A percentile compares a stretch with the other conserved stretches of the same genome.
These are phyloP conservation scores for Gloeostereum incarnatum DNA, from an alignment of 768 basidiomycete genomes.

Conservation along the genomic window DNA sequence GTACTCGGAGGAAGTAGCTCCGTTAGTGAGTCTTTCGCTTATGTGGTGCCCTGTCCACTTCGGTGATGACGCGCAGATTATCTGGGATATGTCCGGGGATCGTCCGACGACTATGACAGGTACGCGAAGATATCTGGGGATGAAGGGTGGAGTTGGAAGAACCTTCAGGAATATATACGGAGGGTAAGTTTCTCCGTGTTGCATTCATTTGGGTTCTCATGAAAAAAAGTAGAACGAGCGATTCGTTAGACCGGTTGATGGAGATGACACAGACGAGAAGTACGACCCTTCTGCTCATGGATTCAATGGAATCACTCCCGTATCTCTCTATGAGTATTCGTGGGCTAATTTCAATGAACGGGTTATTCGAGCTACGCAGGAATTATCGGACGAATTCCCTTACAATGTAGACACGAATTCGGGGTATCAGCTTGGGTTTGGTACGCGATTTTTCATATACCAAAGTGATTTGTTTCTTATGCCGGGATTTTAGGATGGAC, in stretches of 20 bases:
- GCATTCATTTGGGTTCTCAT: neutral
- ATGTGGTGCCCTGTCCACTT: neutral
- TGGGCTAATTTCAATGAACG: constrained; percentile 14
- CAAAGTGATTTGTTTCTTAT: neutral
- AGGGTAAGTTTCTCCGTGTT: constrained; percentile 4
- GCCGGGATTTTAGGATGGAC: constrained; percentile 17
- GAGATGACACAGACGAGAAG: constrained; percentile 21
- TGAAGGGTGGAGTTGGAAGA: constrained; percentile 16
- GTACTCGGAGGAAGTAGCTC: constrained; percentile 13
- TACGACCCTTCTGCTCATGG: constrained; percentile 23
- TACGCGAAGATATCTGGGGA: constrained; percentile 11
- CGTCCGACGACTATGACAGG: constrained; percentile 12
- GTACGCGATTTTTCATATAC: too few relatives aligned
- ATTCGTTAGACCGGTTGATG: constrained; percentile 18
- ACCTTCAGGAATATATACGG: constrained; percentile 9
- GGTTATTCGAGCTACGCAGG: constrained; percentile 26
- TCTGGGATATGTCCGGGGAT: constrained; percentile 12
- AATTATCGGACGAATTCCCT: constrained; percentile 22
- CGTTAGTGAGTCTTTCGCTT: constrained; percentile 6
- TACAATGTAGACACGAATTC: constrained; percentile 24
- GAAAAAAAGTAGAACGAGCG: constrained; percentile 12
- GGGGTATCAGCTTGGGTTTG: constrained; percentile 10
- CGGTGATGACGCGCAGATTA: constrained; percentile 6
- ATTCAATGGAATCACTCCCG: constrained; percentile 15
- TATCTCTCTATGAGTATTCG: constrained; percentile 20